Evolutionary conservation across 192 early-diverging fungal genomes (phyloP).

Genomic region (Umbelopsis sp.): DNA sequence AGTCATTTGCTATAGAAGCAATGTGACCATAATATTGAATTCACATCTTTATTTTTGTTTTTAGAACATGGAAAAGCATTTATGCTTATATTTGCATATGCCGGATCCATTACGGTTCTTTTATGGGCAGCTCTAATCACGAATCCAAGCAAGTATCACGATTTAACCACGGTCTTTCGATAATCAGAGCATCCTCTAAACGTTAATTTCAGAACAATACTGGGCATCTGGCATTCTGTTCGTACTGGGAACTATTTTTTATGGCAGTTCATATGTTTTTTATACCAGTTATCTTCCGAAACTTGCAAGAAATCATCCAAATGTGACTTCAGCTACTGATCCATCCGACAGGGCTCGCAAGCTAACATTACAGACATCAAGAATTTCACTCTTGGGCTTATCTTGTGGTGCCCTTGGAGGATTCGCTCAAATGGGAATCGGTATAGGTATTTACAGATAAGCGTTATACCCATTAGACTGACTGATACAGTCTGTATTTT

Average conservation of each 20-base stretch:
- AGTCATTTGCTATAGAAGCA: neutral
- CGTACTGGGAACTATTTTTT: slow-evolving; percentile 37
- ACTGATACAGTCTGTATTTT: too few species aligned
- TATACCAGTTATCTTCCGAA: slow-evolving; percentile 57
- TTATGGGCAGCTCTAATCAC: neutral
- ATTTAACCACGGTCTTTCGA: neutral
- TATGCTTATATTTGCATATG: neutral
- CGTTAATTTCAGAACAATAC: slow-evolving; percentile 32
- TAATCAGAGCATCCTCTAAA: neutral
- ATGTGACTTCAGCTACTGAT: slow-evolving; percentile 16
- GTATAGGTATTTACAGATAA: neutral
- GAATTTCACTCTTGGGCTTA: neutral
- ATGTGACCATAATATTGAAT: neutral
- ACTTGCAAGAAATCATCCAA: slow-evolving; percentile 41
- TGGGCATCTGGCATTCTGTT: slow-evolving; percentile 38
- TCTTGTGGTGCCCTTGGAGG: neutral
- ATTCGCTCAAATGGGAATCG: neutral
- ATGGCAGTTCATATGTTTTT: slow-evolving; percentile 52
- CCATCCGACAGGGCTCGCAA: neutral
- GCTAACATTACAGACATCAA: neutral
- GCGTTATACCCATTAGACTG: too few species aligned
- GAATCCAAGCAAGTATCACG: neutral
- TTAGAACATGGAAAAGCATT: neutral
- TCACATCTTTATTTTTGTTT: neutral
- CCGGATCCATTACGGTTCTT: neutral